Evolutionary conservation across 805 yeast species (phyloP), one percentile per base, ranked within the genome.

Genomic region (Hanseniaspora lindneri): DNA sequence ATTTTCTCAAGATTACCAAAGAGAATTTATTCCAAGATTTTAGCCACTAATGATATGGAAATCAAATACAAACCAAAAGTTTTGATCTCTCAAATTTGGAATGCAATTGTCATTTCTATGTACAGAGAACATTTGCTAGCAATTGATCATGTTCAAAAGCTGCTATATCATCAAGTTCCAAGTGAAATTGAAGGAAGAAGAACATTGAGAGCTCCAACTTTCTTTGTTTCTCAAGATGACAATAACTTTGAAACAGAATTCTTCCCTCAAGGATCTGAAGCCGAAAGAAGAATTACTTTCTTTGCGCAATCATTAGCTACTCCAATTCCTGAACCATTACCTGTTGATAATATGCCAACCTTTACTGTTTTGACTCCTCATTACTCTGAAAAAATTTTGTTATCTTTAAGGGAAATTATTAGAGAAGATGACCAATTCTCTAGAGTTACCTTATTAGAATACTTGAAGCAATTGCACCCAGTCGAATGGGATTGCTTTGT

Each of bases 301-400:
- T 92, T 92, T 71, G 99, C 99, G 52, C 98, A 92, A 69, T 88
- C 97, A 10, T 74, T 92, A 67, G 94, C 98, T 46, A 92, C 98
- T 52, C 98, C 98, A 58, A 88, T 92, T 59, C 95, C 96, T 54
- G 98, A 92, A 71, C 97, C 99, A 54, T 74, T 92, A 63, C 98
- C 99, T 39, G 97, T 94, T 57, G 98, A 92, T 68, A 89, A 89
- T 74, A 92, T 92, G 98, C 99, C 99, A 55, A 89, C 97, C 11
- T 92, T 92, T 67, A 88, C 98, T 34, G 97, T 92, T 20, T 72
- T 89, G 66, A 83, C 89, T 56, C 97, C 98, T 60, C 98, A 89
- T 66, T 89, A 89, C 68, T 74, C 92, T 55, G 98, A 89, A 71
- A 89, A 87, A 77, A 89, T 89, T 54, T 72, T 88, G 58, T 70